Evolutionary conservation across 345 rosid species (phyloP).

Genomic region (Aquilaria yunnanensis): DNA sequence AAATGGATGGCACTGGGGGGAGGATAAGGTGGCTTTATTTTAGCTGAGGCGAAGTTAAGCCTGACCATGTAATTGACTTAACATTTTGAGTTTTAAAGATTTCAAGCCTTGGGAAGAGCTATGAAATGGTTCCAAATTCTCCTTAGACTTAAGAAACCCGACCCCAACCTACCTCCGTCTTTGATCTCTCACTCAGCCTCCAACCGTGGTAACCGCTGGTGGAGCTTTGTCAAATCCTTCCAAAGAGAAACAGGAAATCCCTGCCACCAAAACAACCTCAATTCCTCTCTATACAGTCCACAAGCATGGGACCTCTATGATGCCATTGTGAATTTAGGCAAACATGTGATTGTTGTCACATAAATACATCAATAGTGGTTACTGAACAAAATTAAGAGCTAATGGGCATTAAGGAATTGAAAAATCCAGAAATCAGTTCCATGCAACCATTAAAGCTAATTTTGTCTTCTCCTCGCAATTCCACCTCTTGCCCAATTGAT

Average conservation of each 20-base stretch:
- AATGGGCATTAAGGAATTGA: too few species aligned
- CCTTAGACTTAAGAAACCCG: slow-evolving; percentile 60
- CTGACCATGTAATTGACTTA: background rate
- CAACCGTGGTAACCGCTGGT: slow-evolving; percentile 55
- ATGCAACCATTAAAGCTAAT: too few species aligned
- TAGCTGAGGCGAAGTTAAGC: too few species aligned
- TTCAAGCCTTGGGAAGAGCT: slow-evolving; percentile 62
- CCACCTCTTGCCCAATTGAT: too few species aligned
- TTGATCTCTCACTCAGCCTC: slow-evolving; percentile 7
- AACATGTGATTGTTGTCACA: slow-evolving; percentile 72
- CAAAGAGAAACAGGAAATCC: slow-evolving; percentile 31
- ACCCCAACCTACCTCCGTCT: slow-evolving; percentile 19
- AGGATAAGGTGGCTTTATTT: too few species aligned
- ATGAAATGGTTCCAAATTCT: slow-evolving; percentile 70
- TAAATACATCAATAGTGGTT: too few species aligned
- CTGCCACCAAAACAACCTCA: slow-evolving; percentile 6
- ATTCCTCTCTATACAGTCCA: slow-evolving; percentile 3
- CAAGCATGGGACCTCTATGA: slow-evolving; percentile 13
- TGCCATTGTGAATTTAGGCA: slow-evolving; percentile 23
- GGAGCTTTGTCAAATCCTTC: slow-evolving; percentile 82
- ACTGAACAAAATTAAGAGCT: too few species aligned
- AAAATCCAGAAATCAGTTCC: too few species aligned
- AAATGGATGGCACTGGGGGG: too few species aligned
- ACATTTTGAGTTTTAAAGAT: background rate
- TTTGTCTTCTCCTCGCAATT: too few species aligned